phyloP scores from a whole-genome alignment of 805 yeast genomes.

The Blastobotrys parvus region DNA sequence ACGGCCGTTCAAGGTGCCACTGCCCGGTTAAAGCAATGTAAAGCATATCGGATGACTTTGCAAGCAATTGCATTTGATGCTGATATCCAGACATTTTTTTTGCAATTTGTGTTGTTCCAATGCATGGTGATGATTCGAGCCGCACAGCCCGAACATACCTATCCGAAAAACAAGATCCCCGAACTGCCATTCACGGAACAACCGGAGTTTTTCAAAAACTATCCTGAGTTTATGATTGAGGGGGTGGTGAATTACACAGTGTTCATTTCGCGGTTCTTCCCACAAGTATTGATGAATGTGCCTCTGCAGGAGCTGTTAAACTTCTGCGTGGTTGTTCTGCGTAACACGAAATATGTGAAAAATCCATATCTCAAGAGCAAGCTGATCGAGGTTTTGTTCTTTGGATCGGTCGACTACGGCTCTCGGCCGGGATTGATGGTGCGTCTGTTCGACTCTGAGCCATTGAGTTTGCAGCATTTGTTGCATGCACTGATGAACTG shows the following conservation, averaged over 20 bases:
- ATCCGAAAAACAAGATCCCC: slow-evolving; percentile 9
- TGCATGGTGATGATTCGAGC: slow-evolving; percentile 61
- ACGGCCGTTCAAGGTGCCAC: slow-evolving; percentile 39
- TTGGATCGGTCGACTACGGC: slow-evolving; percentile 49
- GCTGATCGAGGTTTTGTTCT: slow-evolving; percentile 69
- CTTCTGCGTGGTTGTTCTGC: slow-evolving; percentile 66
- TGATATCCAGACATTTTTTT: slow-evolving; percentile 52
- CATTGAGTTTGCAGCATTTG: slow-evolving; percentile 53
- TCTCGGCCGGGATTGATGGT: slow-evolving; percentile 55
- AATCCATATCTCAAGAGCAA: slow-evolving; percentile 91
- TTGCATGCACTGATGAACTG: slow-evolving; percentile 80
- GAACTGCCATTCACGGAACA: slow-evolving; percentile 10
- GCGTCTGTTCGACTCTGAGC: slow-evolving; percentile 53
- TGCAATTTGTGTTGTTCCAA: slow-evolving; percentile 72
- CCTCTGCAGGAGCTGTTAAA: slow-evolving; percentile 35
- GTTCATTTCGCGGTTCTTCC: slow-evolving; percentile 48
- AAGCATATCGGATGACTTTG: slow-evolving; percentile 47
- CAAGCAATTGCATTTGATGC: slow-evolving; percentile 54
- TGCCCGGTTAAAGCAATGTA: slow-evolving; percentile 31
- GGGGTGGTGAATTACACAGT: slow-evolving; percentile 52
- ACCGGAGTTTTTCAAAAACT: slow-evolving; percentile 59
- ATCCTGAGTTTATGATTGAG: slow-evolving; percentile 81
- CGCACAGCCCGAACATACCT: slow-evolving; percentile 58
- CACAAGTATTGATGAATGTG: slow-evolving; percentile 42
- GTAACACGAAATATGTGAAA: slow-evolving; percentile 59